A percentile compares a stretch with the other conserved stretches of the same genome.
Evolutionary conservation across 2,329 filamentous ascomycete genomes (phyloP).

Genomic region (Epichloe typhina): DNA sequence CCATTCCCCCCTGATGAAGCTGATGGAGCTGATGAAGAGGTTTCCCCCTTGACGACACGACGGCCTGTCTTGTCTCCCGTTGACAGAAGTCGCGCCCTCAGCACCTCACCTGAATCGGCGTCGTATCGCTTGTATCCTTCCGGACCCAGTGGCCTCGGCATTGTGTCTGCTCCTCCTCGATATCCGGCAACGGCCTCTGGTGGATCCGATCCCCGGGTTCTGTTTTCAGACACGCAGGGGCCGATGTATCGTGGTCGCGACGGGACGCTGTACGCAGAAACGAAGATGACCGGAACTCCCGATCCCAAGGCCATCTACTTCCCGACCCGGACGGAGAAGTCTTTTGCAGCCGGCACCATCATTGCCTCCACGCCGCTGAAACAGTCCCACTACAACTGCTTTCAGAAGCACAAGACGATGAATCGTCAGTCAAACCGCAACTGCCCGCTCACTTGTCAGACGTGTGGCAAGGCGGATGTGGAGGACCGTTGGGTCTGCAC

Average conservation of each 20-base stretch:
- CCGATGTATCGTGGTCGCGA: conserved; percentile 23
- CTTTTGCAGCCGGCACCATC: conserved; percentile 22
- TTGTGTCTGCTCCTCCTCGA: conserved; percentile 1
- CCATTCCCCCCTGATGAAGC: neutral
- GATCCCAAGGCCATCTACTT: conserved; percentile 26
- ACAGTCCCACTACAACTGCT: conserved; percentile 32
- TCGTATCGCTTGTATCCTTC: neutral
- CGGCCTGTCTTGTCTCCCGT: conserved; percentile 7
- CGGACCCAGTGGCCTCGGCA: neutral
- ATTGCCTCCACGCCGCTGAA: conserved; percentile 30
- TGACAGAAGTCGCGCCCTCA: conserved; percentile 10
- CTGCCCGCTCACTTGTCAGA: conserved; percentile 40
- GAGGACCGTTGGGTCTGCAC: conserved; percentile 33
- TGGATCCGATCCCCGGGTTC: conserved; percentile 18
- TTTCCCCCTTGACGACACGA: neutral
- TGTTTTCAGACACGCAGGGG: conserved; percentile 21
- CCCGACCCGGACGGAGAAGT: conserved; percentile 18
- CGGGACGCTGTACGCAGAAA: conserved; percentile 29
- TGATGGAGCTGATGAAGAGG: neutral
- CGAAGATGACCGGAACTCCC: conserved; percentile 21
- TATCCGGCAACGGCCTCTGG: conserved; percentile 11
- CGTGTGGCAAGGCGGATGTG: conserved; percentile 33
- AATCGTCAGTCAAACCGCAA: conserved; percentile 32
- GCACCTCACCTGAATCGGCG: neutral
- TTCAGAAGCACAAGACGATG: conserved; percentile 35